Evolutionary conservation across 1,139 yeast genomes (phyloP).

Genomic region (Spathaspora jeffriesii): DNA sequence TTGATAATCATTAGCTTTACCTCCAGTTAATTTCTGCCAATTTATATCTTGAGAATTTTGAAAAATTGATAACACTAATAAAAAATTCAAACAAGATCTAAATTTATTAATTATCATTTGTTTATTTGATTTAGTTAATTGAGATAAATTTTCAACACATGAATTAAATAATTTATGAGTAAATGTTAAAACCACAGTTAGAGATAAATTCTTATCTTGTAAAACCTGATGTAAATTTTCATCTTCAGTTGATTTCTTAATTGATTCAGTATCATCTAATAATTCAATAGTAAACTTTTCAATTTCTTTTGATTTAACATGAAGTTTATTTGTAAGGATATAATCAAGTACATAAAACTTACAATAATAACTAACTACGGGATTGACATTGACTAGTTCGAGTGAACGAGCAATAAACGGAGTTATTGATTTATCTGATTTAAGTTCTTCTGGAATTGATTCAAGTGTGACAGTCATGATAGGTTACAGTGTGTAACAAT

Average conservation of each 20-base stretch:
- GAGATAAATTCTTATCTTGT: conserved; percentile 56
- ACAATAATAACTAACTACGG: conserved; percentile 60
- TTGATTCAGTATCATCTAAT: conserved; percentile 63
- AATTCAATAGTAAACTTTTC: conserved; percentile 59
- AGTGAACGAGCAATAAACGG: conserved; percentile 50
- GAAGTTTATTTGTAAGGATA: conserved; percentile 60
- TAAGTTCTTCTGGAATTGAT: conserved; percentile 28
- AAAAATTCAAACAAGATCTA: conserved; percentile 38
- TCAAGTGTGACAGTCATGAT: conserved; percentile 15
- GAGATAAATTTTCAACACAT: conserved; percentile 29
- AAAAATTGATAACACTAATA: conserved; percentile 31
- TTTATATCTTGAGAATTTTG: conserved; percentile 25
- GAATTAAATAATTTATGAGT: conserved; percentile 61
- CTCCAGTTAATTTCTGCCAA: conserved; percentile 32
- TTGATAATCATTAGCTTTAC: conserved; percentile 24
- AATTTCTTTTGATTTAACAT: conserved; percentile 49
- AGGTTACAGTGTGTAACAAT: background rate
- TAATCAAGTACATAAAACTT: conserved; percentile 64
- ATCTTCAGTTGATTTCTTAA: conserved; percentile 38
- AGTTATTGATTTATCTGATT: conserved; percentile 36
- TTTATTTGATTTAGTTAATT: conserved; percentile 26
- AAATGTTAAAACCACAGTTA: conserved; percentile 61
- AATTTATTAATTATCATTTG: conserved; percentile 29
- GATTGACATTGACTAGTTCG: conserved; percentile 52
- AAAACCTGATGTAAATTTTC: conserved; percentile 43